phyloP scores from a whole-genome alignment of 805 yeast species.

The Pichia heedii region DNA sequence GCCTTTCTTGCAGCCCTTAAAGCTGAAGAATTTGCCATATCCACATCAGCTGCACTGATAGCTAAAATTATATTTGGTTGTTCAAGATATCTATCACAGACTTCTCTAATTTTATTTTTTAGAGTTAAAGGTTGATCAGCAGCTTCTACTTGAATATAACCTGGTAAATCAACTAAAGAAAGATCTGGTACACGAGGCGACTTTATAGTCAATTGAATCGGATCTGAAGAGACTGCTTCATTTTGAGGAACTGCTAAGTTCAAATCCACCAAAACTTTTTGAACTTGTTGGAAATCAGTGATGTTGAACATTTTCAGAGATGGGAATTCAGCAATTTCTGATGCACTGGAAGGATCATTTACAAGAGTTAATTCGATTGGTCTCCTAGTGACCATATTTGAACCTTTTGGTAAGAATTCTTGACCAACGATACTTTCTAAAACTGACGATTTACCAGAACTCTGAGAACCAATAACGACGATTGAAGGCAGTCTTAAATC shows the following conservation, averaged over 20 bases:
- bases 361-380: conserved; percentile 93
- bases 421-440: conserved; percentile 96
- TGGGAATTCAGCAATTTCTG: conserved; percentile 90
- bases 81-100: conserved; percentile 80
- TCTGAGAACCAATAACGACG: conserved; percentile 95
- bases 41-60: conserved; percentile 96
- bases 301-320: conserved; percentile 72
- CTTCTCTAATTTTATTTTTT: conserved; percentile 64
- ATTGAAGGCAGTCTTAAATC: conserved; percentile 83
- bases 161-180: conserved; percentile 92
- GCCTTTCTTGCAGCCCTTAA: conserved; percentile 79
- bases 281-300: conserved; percentile 84
- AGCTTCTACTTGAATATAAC: conserved; percentile 94
- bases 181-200: conserved; percentile 90
- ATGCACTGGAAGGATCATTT: conserved; percentile 69
- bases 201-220: conserved; percentile 83
- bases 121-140: conserved; percentile 89
- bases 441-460: conserved; percentile 95
- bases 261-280: conserved; percentile 74
- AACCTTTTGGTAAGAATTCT: conserved; percentile 93
- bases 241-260: conserved; percentile 85
- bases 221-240: conserved; percentile 87
- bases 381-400: conserved; percentile 96
- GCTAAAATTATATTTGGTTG: conserved; percentile 93
- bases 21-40: conserved; percentile 92